A percentile compares a stretch with the other conserved stretches of the same genome.
phyloP scores from a whole-genome alignment of 2,329 filamentous ascomycete species.

The Sporothrix brasiliensis region DNA sequence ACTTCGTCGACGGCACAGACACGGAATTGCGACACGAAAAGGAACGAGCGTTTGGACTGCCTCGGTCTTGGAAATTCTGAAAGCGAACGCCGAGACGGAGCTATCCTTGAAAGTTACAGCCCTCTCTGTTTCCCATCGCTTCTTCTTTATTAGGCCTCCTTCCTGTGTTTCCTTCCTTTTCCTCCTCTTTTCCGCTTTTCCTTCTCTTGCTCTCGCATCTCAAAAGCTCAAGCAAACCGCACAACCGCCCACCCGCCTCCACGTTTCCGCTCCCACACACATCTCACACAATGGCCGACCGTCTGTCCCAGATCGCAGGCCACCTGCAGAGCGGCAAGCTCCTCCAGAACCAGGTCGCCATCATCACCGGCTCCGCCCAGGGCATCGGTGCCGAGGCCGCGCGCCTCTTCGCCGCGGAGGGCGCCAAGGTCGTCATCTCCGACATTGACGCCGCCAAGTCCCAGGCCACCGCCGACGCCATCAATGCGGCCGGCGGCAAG shows the following conservation, averaged over 20 bases:
- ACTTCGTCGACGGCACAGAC: background rate
- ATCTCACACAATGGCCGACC: slow-evolving; percentile 52
- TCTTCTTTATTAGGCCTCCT: background rate
- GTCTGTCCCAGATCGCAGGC: slow-evolving; percentile 70
- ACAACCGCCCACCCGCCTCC: background rate
- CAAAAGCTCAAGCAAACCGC: background rate
- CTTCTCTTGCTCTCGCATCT: background rate
- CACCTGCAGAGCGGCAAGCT: slow-evolving; percentile 83
- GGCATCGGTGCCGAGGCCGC: slow-evolving; percentile 87
- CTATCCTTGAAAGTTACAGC: background rate
- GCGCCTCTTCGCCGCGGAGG: slow-evolving; percentile 81
- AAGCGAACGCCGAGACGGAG: slow-evolving; percentile 19
- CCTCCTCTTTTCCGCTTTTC: background rate
- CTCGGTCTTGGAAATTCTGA: slow-evolving; percentile 16
- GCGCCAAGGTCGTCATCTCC: slow-evolving; percentile 79
- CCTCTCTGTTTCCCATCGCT: background rate
- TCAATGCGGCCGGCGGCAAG: slow-evolving; percentile 67
- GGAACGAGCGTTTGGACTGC: slow-evolving; percentile 16
- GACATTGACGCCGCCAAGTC: slow-evolving; percentile 81
- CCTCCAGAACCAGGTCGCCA: slow-evolving; percentile 77
- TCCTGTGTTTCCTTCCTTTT: background rate
- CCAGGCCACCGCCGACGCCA: slow-evolving; percentile 66
- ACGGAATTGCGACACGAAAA: background rate
- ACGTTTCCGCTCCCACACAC: background rate
- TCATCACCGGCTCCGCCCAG: slow-evolving; percentile 84